phyloP scores from a whole-genome alignment of 352 stramenopile species.

The Globisporangium nagaii region DNA sequence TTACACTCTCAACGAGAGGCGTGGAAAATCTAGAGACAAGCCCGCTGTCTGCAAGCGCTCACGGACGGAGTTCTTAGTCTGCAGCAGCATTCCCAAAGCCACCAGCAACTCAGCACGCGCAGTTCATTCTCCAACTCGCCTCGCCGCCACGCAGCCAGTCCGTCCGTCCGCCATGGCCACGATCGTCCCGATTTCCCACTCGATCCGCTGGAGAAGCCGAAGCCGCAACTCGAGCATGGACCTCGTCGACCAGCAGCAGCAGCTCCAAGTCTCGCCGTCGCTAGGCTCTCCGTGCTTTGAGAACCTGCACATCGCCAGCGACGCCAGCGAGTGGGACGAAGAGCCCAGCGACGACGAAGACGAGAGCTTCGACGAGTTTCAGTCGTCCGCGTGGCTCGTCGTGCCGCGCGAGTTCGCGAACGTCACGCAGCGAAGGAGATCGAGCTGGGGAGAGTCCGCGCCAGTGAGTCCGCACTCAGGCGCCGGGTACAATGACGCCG shows the following conservation, averaged over 20 bases:
- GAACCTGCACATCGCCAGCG: background rate
- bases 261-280: too few species aligned
- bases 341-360: conserved; percentile 21
- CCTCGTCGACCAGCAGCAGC: conserved; percentile 6
- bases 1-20: too few species aligned
- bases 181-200: conserved; percentile 56
- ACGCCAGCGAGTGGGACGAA: conserved; percentile 4
- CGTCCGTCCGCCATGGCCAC: conserved; percentile 50
- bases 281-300: too few species aligned
- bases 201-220: conserved; percentile 38
- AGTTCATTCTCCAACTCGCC: background rate
- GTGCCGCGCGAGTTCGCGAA: conserved; percentile 32
- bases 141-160: background rate
- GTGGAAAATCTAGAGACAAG: too few species aligned
- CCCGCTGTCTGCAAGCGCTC: too few species aligned
- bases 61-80: background rate
- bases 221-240: conserved; percentile 47
- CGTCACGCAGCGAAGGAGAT: background rate
- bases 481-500: background rate
- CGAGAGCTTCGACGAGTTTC: conserved; percentile 24
- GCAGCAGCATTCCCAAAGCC: too few species aligned
- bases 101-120: too few species aligned
- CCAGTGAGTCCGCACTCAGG: background rate
- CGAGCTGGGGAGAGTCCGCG: background rate
- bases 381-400: conserved; percentile 35